Evolutionary conservation across 2,329 filamentous ascomycete species (phyloP), one percentile per base, ranked within the genome.

Genomic region (Plenodomus biglobosus): DNA sequence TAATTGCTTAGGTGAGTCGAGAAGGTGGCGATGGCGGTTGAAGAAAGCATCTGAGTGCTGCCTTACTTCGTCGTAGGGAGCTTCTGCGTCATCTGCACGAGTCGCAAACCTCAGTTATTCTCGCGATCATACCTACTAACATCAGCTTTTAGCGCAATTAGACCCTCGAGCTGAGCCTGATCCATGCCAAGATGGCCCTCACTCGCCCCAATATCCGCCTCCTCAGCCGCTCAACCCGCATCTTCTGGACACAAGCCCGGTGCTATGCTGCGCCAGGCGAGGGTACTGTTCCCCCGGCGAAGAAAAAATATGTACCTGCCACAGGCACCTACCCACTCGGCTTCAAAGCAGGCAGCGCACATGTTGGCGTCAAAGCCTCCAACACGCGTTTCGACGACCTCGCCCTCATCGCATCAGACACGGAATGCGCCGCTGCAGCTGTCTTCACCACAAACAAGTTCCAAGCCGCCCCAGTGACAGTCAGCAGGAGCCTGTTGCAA

Each of bases 381-480:
- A 97, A 97, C 75, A 96, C 88, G 42, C 88, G 84, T 55, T 92
- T 92, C 73, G 91, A 92, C 24, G 94, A 99, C 71, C 82, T 99
- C 41, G 90, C 92, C 30, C 81, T 99, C 58, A 82, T 99, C 56
- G 85, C 87, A 16, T 97, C 94, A 6, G 90, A 96, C 64, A 80
- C 80, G 43, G 90, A 92, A 45, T 96, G 91, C 72, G 82, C 89
- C 6, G 92, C 87, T 8, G 90, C 92, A 0, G 94, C 91, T 6
- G 92, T 97, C 38, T 96, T 97, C 76, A 99, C 94, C 45, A 95
- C 91, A 73, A 99, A 99, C 78, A 92, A 92, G 73, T 99, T 99
- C 76, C 92, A 96, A 74, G 94, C 94, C 16, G 94, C 94, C 10
- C 94, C 94, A 4, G 92, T 99, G 38, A 90, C 89, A 22, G 88